Base-by-base conservation (phyloP, 768 basidiomycete species). In the Mycena amicta region DNA sequence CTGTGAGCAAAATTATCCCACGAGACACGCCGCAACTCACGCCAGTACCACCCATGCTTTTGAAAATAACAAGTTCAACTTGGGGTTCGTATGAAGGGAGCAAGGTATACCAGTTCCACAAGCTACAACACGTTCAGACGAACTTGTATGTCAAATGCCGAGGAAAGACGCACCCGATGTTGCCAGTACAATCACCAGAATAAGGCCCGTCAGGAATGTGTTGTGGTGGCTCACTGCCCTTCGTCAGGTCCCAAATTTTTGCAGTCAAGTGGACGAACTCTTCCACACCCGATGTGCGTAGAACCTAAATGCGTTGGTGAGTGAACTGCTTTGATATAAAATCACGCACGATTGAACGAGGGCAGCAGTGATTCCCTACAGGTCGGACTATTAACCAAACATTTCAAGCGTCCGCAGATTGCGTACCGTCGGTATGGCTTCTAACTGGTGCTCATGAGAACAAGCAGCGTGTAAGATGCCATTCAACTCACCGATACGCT, bases 211-310 rank as follows among this genome's bases (percentile, higher is more conserved):
- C 18, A 78, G 60, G 12, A 71, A 53, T 28, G 66, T 71, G 54
- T 74, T 79, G 23, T 68, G 72, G 57, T 76, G 76, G 65, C 81
- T 82, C 58, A 77, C 79, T 81, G 37, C 3, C 39, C 41, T 20
- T 16, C 15, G 22, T 30, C 46, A 47, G 49, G 25, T 2, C 49
- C 25, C n/a, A 49, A 3, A 27, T 41, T 28, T 25, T 16, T 1
- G 47, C 23, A 13, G n/a, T 49, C 47, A 28, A 12, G 12, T 4
- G 13, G 23, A 70, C 78, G 63, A 51, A 80, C 80, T 64, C 49
- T 70, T 74, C 73, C 79, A 86, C 3, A 86, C 72, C 1, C 84
- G 80, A 60, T 75, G 68, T 0, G 75, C 66, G 57, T 84, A 75
- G 70, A 85, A 86, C 37, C 80, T 83, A 49, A 20, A 28, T 30